Evolutionary conservation across 768 basidiomycete genomes (phyloP), one percentile per base, ranked within the genome.

Genomic region (Pulveroboletus sp.): DNA sequence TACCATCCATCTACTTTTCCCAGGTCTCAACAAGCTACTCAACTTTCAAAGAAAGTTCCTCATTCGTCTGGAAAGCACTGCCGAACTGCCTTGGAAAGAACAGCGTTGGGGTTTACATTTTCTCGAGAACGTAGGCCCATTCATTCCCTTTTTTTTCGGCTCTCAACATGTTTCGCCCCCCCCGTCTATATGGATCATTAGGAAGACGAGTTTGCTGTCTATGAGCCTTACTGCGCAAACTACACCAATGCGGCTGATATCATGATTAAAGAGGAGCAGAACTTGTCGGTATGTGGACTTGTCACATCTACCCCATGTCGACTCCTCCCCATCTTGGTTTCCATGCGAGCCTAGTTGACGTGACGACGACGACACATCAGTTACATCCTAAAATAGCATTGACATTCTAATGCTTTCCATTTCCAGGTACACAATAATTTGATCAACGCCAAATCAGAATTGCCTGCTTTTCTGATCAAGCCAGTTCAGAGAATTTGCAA

Each of bases 401-500:
- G n/a, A n/a, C n/a, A n/a, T 10, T 40, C 53, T 58, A 31, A 66
- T 33, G 6, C n/a, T 41, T 50, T 50, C 49, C 23, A 36, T 52
- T 50, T 37, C 10, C 63, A 92, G 90, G 79, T 81, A 52, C 75
- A 89, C 62, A 87, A 88, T 71, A 79, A 85, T 69, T 74, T 91
- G 74, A 89, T 94, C 71, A 90, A 92, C 59, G 85, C 86, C 61
- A 89, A 89, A 66, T 86, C 88, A 63, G 97, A 99, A 63, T 77
- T 99, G 27, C 90, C 91, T 50, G 93, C 92, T 9, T 95, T 98
- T 72, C 82, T 98, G 51, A 98, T 98, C 78, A 97, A 97, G 74
- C 97, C 97, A 7, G 88, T 99, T 41, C 97, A 99, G 68, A 84
- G 97, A 53, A 87, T 98, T 58, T 97, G 95, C 80, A 98, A 98